Conservation (phyloP, 805 yeast genomes). For the Saccharomycopsis selenospora region DNA sequence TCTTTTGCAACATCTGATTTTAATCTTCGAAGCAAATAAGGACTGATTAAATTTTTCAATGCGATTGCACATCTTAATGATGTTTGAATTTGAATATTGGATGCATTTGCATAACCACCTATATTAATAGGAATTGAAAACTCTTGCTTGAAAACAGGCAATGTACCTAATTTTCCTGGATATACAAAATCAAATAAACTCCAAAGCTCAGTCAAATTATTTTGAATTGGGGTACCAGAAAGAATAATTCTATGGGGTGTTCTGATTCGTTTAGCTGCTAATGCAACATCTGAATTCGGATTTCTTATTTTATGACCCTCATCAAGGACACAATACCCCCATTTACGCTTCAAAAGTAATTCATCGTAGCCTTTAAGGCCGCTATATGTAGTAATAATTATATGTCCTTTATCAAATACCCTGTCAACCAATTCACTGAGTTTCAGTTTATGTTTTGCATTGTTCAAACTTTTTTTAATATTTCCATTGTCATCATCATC, state of each 20-base stretch:
- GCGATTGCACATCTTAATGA: constrained; percentile 95
- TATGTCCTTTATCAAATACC: constrained; percentile 66
- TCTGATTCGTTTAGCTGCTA: constrained; percentile 75
- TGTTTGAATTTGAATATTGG: constrained; percentile 91
- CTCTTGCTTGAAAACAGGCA: constrained; percentile 90
- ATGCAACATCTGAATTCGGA: constrained; percentile 83
- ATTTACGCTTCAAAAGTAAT: constrained; percentile 52
- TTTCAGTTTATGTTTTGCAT: constrained; percentile 30
- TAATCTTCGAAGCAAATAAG: constrained; percentile 78
- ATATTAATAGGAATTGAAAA: constrained; percentile 87
- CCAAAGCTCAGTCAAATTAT: constrained; percentile 89
- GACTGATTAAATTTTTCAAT: constrained; percentile 78
- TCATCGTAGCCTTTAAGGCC: constrained; percentile 68
- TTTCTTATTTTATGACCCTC: constrained; percentile 97
- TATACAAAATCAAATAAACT: constrained; percentile 89
- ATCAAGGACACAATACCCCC: constrained; percentile 90
- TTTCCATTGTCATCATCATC: constrained; percentile 38
- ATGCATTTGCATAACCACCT: constrained; percentile 98
- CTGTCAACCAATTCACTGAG: constrained; percentile 47
- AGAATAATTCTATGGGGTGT: constrained; percentile 82
- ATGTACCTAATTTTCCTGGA: constrained; percentile 90
- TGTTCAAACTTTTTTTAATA: constrained; percentile 24
- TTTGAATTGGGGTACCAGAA: constrained; percentile 96
- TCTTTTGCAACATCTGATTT: constrained; percentile 94
- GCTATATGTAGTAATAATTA: constrained; percentile 85